A percentile compares a stretch with the other conserved stretches of the same genome.
These are phyloP conservation scores for Silene uniflora DNA, from an alignment of 148 eudicot genomes.

Conservation along the genomic window DNA sequence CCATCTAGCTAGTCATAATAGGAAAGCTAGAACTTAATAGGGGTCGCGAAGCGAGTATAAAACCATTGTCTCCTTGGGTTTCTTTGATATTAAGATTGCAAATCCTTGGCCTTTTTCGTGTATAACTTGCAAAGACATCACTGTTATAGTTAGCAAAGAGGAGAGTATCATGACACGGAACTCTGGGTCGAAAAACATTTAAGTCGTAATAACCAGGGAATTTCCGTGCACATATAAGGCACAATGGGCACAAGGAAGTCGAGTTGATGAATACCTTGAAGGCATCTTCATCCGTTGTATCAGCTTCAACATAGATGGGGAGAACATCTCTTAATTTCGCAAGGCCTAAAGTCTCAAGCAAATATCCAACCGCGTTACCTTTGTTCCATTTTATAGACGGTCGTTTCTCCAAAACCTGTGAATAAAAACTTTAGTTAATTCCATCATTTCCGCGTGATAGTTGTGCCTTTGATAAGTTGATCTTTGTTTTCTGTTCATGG, in stretches of 20 bases:
- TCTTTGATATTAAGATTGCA: constrained; percentile 57
- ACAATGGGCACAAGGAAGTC: not conserved
- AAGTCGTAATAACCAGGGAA: not conserved
- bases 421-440: not conserved
- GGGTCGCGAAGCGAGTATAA: constrained; percentile 66
- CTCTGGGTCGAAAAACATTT: not conserved
- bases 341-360: constrained; percentile 69
- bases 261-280: constrained; percentile 47
- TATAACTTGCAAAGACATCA: constrained; percentile 40
- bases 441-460: not conserved
- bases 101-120: constrained; percentile 52
- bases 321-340: constrained; percentile 44
- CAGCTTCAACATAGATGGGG: constrained; percentile 83
- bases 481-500: not conserved
- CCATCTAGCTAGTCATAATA: constrained; percentile 48
- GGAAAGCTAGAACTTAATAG: constrained; percentile 60
- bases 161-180: too few species aligned
- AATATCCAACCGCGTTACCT: constrained; percentile 77
- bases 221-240: too few species aligned
- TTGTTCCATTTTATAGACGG: constrained; percentile 92
- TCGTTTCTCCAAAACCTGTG: constrained; percentile 64
- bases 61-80: constrained; percentile 62
- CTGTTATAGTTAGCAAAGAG: not conserved
- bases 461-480: not conserved
- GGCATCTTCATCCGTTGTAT: constrained; percentile 87